phyloP scores from a whole-genome alignment of 805 yeast species.

The Zygosaccharomyces kombuchaensis region DNA sequence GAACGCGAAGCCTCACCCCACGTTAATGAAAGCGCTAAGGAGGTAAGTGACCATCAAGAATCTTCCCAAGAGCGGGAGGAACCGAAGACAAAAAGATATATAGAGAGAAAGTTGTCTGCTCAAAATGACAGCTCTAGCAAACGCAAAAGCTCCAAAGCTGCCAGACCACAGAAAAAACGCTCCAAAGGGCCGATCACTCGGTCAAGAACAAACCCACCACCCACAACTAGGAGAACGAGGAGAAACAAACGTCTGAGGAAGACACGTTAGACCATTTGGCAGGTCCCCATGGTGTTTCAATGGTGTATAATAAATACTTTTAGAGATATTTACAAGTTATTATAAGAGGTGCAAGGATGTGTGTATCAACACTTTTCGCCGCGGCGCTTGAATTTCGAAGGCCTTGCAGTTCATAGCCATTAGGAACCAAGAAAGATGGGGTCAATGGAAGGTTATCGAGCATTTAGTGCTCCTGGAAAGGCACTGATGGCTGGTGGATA shows the following conservation, averaged over 20 bases:
- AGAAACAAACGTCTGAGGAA: background rate
- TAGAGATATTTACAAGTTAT: background rate
- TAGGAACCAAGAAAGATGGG: background rate
- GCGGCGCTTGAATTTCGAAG: background rate
- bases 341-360: conserved; percentile 1
- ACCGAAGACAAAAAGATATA: background rate
- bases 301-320: background rate
- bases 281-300: background rate
- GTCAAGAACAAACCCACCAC: background rate
- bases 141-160: background rate
- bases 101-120: background rate
- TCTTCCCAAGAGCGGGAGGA: background rate
- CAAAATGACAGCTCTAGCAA: background rate
- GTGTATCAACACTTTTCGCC: conserved; percentile 2
- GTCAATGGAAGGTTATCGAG: conserved; percentile 28
- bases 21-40: background rate
- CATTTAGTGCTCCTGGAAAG: conserved; percentile 92
- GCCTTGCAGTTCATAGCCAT: background rate
- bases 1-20: background rate
- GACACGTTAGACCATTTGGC: background rate
- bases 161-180: background rate
- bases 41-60: background rate
- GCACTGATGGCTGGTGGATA: conserved; percentile 95
- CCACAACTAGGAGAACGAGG: background rate
- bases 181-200: background rate